Evolutionary conservation across 768 basidiomycete genomes (phyloP), one percentile per base, ranked within the genome.

Genomic region (Infundibulicybe gibba): DNA sequence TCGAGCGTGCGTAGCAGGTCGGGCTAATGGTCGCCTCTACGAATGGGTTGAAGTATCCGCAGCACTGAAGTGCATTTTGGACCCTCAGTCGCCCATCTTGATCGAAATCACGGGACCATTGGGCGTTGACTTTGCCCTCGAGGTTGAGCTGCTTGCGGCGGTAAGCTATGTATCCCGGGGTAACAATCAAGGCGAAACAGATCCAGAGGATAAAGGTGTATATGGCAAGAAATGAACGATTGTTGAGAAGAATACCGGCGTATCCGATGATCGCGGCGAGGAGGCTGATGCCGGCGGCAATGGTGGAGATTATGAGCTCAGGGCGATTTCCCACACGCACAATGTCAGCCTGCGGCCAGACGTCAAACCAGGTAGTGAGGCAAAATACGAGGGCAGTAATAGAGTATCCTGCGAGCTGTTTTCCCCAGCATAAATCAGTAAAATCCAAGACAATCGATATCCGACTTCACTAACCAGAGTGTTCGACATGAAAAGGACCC

Each of bases 221-320:
- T 49, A 80, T 62, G 16, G 88, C 85, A 50, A 91, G 80, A 77
- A 93, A 90, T 45, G 79, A 67, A 43, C 90, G 87, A 63, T 90
- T 90, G 76, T 93, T 92, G 58, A 90, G 80, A 25, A 93, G 71
- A 61, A 91, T 82, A 25, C 90, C 90, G 19, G 88, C 77, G 80
- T 83, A 90, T 45, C 90, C 90, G 52, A 90, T 68, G 50, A 88
- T 54, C 32, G 85, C 76, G 31, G 88, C 85, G 51, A 88, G 60
- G 34, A 86, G 61, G 19, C 79, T 81, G 9, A 83, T 51, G 20
- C 67, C 60, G 3, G 84, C 79, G 5, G 85, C 86, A 42, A 81
- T 58, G 17, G 87, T 90, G 35, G 86, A 86, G 20, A 87, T 56
- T 58, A 85, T 70, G 48, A 90, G 78, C 62, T 88, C 86, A 4